Conservation (phyloP, 495 filamentous ascomycete genomes). For the Tetracladium setigerum region DNA sequence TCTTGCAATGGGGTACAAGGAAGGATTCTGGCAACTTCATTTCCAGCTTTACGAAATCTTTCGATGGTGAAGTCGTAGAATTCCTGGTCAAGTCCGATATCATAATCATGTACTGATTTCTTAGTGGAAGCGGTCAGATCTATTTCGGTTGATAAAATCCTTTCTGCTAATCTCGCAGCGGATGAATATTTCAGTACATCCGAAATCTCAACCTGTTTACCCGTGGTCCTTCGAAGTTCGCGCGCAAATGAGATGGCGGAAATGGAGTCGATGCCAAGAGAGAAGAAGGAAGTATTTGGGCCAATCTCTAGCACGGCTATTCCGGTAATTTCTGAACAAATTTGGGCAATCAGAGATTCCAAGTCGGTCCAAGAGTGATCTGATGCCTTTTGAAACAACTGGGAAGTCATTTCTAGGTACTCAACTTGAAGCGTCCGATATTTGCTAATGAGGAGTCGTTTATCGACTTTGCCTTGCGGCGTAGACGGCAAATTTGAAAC, state of each 20-base stretch:
- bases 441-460: conserved; percentile 28
- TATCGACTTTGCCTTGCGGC: conserved; percentile 56
- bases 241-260: conserved; percentile 62
- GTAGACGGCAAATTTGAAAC: conserved; percentile 57
- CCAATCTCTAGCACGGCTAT: conserved; percentile 35
- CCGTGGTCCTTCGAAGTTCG: conserved; percentile 33
- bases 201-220: conserved; percentile 46
- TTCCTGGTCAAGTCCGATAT: conserved; percentile 29
- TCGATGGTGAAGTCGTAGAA: conserved; percentile 26
- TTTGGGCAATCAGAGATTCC: conserved; percentile 37
- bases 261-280: conserved; percentile 73
- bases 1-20: conserved; percentile 81
- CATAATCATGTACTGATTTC: neutral
- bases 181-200: conserved; percentile 54
- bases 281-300: conserved; percentile 47
- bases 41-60: conserved; percentile 26
- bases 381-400: conserved; percentile 11
- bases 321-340: conserved; percentile 42
- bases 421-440: conserved; percentile 17
- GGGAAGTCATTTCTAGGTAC: conserved; percentile 13
- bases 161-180: conserved; percentile 41
- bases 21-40: conserved; percentile 44
- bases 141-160: neutral
- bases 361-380: conserved; percentile 28
- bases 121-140: neutral